Evolutionary conservation across 2,329 filamentous ascomycete species (phyloP).

Genomic region (Trichoderma sp.): DNA sequence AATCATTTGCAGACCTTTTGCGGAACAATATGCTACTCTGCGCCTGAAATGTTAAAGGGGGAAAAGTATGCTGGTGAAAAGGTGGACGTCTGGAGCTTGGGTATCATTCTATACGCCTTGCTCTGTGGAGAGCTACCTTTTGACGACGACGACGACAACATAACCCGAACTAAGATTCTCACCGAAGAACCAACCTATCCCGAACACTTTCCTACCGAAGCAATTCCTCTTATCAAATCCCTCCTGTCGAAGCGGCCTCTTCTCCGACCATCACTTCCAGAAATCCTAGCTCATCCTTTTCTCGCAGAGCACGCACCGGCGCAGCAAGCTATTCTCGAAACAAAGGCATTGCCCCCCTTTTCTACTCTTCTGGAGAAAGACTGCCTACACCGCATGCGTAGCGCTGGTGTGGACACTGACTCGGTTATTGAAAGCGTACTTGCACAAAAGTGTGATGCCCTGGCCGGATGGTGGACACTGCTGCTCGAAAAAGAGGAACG

Average conservation of each 20-base stretch:
- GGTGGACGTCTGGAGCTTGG: constrained; percentile 92
- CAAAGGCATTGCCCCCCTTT: constrained; percentile 78
- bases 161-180: constrained; percentile 82
- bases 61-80: constrained; percentile 98
- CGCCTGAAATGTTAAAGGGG: constrained; percentile 96
- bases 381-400: constrained; percentile 86
- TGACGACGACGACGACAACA: constrained; percentile 89
- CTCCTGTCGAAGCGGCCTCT: constrained; percentile 91
- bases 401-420: constrained; percentile 91
- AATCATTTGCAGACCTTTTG: constrained; percentile 98
- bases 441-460: constrained; percentile 80
- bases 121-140: constrained; percentile 86
- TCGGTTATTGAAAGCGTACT: constrained; percentile 91
- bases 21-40: constrained; percentile 95
- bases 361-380: constrained; percentile 85
- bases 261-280: constrained; percentile 73
- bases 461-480: constrained; percentile 95
- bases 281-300: constrained; percentile 86
- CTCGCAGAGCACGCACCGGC: constrained; percentile 80
- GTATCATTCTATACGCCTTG: constrained; percentile 79
- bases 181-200: constrained; percentile 83
- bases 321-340: constrained; percentile 83
- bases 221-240: constrained; percentile 69
- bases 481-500: constrained; percentile 91
- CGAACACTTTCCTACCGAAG: constrained; percentile 73